Base-by-base conservation (phyloP, 176 grass and related monocot genomes). In the maize (Zea mays) region DNA sequence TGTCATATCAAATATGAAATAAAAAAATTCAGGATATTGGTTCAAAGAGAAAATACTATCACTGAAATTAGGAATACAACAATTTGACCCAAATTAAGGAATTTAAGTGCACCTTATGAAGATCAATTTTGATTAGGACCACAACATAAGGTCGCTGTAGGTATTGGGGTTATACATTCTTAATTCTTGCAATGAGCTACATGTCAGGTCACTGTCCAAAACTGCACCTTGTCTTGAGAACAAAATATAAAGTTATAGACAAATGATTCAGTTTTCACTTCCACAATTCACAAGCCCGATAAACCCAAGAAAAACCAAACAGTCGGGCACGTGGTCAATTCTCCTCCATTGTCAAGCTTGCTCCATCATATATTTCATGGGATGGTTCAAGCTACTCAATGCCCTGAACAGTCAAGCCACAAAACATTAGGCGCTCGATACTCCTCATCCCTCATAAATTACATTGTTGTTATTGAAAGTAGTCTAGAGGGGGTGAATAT, bases 81-180 rank as follows among this genome's bases (percentile, higher is more conserved):
- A 77, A 21, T 11, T 66, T 57, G 7, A 83, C n/a, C 45, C 33
- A 77, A 69, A 64, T 48, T 41, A 66, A 75, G 43, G 38, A 16
- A 77, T 1, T 19, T 38, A 47, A 74, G 44, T 75, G 74, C 66
- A 98, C 95, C 91, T 98, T 86, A 74, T 85, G 83, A 59, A 98
- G 82, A 86, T 98, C 95, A 83, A 94, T 98, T 83, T 98, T 98
- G 85, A 94, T 98, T 65, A 98, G 83, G 19, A 98, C 87, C 37
- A 98, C 95, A 73, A 98, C 82, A 35, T 88, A 98, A 65, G 95
- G 91, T 58, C 91, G 85, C 76, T 88, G 76, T 61, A 98, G 85
- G 73, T 94, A 98, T 79, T 83, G 86, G 7, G 95, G 55, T 98
- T 98, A 84, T 98, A 98, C 95, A 98, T 98, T 58, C 95, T 89